Base-by-base conservation (phyloP, 768 basidiomycete genomes). In the Suillus fuscotomentosus region DNA sequence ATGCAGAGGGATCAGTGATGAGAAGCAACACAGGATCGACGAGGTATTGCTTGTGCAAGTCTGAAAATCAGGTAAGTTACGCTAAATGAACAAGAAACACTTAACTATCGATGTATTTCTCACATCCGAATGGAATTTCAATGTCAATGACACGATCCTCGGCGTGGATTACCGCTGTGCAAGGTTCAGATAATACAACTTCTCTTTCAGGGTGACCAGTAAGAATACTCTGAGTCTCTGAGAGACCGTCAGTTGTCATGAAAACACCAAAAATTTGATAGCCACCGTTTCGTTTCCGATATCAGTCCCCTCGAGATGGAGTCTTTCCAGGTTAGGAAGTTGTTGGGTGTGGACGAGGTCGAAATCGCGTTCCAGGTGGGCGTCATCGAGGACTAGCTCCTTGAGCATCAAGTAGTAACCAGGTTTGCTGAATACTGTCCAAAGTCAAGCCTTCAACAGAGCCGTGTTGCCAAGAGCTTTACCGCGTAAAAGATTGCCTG, bases 281-380 rank as follows among this genome's bases (percentile, higher is more conserved):
- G 24, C 70, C 83, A 57, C 88, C 88, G 82, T 84, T 80, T 89
- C 87, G 68, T 89, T 86, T 43, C 83, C 80, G 41, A 89, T 83
- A 13, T 81, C 80, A 9, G 87, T 87, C 63, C 82, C 79, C 68
- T 82, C 80, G 27, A 88, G 73, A 45, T 77, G 70, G 39, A 89
- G 76, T 13, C 71, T 76, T 5, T 79, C 71, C 11, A 89, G 79
- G 54, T 76, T 79, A 3, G 83, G 86, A 15, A 89, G 80, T 64
- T 82, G 83, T 62, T 85, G 83, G 27, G 88, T 80, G 62, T 83
- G 75, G 14, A 76, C 72, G n/a, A 90, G 69, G 65, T 86, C 84
- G 51, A 78, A 77, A 67, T 88, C 82, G 36, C 75, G 68, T 38
- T n/a, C 63, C 8, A 89, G 71, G 14, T 66, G 75, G 14, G 80